Base-by-base conservation (phyloP, 371 early-diverging fungal species). In the Saksenaea oblongispora region DNA sequence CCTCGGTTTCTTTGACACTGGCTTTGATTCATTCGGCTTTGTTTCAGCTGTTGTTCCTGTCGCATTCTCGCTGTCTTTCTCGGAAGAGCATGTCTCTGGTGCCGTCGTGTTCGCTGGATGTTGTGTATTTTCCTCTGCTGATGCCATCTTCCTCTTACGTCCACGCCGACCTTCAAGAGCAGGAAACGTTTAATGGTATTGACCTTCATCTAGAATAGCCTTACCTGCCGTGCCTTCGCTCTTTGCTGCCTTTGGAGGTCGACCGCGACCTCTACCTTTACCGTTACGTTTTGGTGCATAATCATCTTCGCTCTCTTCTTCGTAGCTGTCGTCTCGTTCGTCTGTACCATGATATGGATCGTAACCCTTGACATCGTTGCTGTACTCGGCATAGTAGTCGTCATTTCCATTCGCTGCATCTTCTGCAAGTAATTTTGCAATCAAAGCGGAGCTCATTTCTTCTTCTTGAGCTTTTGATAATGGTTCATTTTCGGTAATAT, bases 401-500 rank as follows among this genome's bases (percentile, higher is more conserved):
- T 74, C 80, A 17, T 62, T 70, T 8, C 70, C 71, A 15, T 68
- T 67, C 1, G 64, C 57, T 56, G 69, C 76, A 47, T 92, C 91
- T 67, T 91, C 87, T 8, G 91, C 90, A 28, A 92, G 69, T 62
- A 92, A 72, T 62, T 90, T 82, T 54, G 93, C 93, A 73, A 92
- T 92, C 27, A 88, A 71, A 8, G 91, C 93, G 26, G 88, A 87
- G 67, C 91, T 90, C 85, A 92, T 85, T 66, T 85, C 90, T 58
- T 91, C 93, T 66, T 92, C 93, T 68, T 92, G 85, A 54, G 87
- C 87, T 54, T 79, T 69, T 11, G 70, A 63, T 53, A 69, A 44
- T 31, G 44, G 51, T 10, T 47, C 51, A 47, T 47, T 47, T 22
- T 47, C 51, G 17, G 51, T 18, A 22, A 47, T 22, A 22, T 47